These are phyloP conservation scores for Silene vulgaris DNA, from an alignment of 179 eudicot species.

Conservation along the genomic window DNA sequence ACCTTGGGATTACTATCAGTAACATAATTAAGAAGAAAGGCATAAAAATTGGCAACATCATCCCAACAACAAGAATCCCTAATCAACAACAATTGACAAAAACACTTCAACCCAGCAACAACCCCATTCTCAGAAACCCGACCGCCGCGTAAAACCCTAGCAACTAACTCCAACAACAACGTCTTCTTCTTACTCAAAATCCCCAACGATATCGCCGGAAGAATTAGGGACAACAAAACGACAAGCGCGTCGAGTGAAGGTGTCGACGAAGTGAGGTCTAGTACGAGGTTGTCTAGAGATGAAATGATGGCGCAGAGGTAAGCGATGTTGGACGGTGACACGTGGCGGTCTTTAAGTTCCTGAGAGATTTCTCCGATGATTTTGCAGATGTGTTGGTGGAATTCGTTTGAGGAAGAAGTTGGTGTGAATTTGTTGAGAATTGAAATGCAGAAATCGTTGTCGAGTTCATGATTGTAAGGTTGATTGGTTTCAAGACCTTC, in stretches of 20 bases:
- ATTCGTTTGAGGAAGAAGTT: conserved; percentile 33
- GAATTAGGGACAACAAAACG: conserved; percentile 37
- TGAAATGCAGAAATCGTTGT: conserved; percentile 37
- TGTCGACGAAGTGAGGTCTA: conserved; percentile 23
- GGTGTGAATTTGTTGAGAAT: conserved; percentile 35
- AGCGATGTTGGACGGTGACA: conserved; percentile 48
- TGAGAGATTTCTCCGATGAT: conserved; percentile 70
- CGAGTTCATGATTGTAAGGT: conserved; percentile 14
- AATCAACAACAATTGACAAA: conserved; percentile 37
- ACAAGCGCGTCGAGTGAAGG: conserved; percentile 46
- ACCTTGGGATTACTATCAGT: conserved; percentile 62
- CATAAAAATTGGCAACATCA: conserved; percentile 39
- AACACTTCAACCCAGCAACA: conserved; percentile 47
- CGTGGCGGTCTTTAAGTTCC: conserved; percentile 53
- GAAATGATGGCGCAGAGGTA: conserved; percentile 68
- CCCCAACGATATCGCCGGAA: conserved; percentile 36
- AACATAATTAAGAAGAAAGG: conserved; percentile 38
- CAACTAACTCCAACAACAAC: conserved; percentile 38
- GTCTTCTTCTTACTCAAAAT: conserved; percentile 40
- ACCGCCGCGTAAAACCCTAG: conserved; percentile 29
- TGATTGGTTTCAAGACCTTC: conserved; percentile 34
- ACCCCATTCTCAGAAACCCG: conserved; percentile 29
- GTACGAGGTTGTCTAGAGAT: conserved; percentile 49
- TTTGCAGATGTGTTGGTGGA: conserved; percentile 57
- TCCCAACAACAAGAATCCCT: conserved; percentile 46